Base-by-base conservation (phyloP, 352 stramenopile species). In the Blastocystis sp. region DNA sequence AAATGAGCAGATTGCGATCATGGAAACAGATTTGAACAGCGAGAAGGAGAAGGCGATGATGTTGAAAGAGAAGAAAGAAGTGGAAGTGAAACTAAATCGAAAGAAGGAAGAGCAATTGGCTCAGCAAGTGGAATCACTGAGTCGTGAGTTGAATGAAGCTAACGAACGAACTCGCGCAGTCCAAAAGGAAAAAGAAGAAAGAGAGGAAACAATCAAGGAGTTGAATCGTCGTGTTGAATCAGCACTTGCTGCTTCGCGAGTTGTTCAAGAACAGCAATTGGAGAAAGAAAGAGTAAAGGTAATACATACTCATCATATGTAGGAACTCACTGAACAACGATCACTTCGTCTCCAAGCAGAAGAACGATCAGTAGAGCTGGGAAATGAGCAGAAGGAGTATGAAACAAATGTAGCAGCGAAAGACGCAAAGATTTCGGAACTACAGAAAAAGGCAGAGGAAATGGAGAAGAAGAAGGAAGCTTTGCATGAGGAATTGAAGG, bases 181-280 rank as follows among this genome's bases (percentile, higher is more conserved):
- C 9, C 70, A 81, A 53, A 81, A 81, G 47, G 70, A 81, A 53
- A 81, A 59, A 53, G 41, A 81, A 37, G 70, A 81, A 53, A 81
- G 65, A 39, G 43, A 81, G 30, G 54, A 47, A 24, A 45, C 54
- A 26, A 81, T 81, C 20, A 1, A 8, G 0, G n/a, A 62, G 3
- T 18, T 81, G 43, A 64, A 62, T 18, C 45, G 50, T 24, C 70
- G 70, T 16, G 13, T 66, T 24, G 45, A 41, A n/a, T 34, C 70
- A 16, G 47, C 50, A 39, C 11, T 65, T 30, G 70, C 24, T 30
- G 30, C 70, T 11, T 63, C 70, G 24, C 43, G 47, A 6, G 70
- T 81, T 18, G 16, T 81, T 37, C 70, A 65, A 16, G 70, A 64
- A 45, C 24, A 56, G 26, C 41, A 81, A 47, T 45, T 47, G 54